Conservation (phyloP, 352 stramenopile genomes). For the Albugo laibachii region DNA sequence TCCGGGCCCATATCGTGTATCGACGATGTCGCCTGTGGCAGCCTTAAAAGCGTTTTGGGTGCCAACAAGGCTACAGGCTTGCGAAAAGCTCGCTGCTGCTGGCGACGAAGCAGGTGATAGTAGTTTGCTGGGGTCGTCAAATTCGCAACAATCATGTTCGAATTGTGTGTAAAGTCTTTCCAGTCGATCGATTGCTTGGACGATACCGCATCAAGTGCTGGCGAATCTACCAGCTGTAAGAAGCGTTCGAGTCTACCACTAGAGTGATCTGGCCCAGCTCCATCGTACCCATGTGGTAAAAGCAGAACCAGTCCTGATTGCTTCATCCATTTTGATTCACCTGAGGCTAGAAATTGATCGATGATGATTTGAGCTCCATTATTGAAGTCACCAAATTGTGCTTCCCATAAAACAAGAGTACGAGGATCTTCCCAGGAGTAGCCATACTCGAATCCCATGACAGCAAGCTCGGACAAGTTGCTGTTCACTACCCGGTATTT, state of each 20-base stretch:
- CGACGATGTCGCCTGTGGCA: constrained; percentile 38
- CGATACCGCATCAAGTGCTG: constrained; percentile 17
- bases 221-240: constrained; percentile 67
- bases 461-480: constrained; percentile 70
- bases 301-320: constrained; percentile 70
- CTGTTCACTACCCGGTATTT: constrained; percentile 55
- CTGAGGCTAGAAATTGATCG: constrained; percentile 72
- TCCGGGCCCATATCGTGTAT: constrained; percentile 33
- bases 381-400: constrained; percentile 82
- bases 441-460: constrained; percentile 80
- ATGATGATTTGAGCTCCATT: constrained; percentile 81
- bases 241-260: constrained; percentile 71
- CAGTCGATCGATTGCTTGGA: constrained; percentile 13
- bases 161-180: constrained; percentile 40
- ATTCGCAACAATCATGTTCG: constrained; percentile 75
- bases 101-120: constrained; percentile 89
- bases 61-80: constrained; percentile 62
- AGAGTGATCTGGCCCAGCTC: constrained; percentile 73
- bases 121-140: constrained; percentile 88
- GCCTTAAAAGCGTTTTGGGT: constrained; percentile 53
- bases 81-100: constrained; percentile 56
- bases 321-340: constrained; percentile 80
- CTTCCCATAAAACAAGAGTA: constrained; percentile 79
- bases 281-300: constrained; percentile 77
- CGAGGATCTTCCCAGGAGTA: constrained; percentile 73